Base-by-base conservation (phyloP, 2,329 filamentous ascomycete species). In the Gaeumannomyces sp. region DNA sequence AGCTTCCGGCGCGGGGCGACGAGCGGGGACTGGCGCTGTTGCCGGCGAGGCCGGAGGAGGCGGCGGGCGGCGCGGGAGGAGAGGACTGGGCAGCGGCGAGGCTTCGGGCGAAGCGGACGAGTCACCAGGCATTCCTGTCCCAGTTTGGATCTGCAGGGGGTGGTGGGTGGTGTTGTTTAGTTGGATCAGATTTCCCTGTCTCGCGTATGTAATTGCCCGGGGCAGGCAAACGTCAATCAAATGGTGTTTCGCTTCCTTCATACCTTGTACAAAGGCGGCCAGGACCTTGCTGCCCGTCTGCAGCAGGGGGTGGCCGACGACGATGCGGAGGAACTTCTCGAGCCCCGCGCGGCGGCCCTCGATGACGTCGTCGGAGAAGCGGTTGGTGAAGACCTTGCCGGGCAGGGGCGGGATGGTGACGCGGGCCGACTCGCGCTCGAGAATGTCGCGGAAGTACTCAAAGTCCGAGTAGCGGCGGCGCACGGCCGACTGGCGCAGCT, bases 271-370 rank as follows among this genome's bases (percentile, higher is more conserved):
- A 81, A 98, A 99, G 35, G 92, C 91, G 16, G 93, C 94, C 72
- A 99, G 79, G 66, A 99, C 95, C 79, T 98, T 97, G 78, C 93
- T 97, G 63, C 95, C 95, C 35, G 95, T 99, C 85, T 99, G 95
- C 78, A 99, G 79, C 72, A 99, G 82, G 71, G 95, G 95, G 77
- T 99, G 95, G 0, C 95, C 94, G 0, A 97, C 95, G 14, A 99
- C 95, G 74, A 98, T 98, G 85, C 95, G 93, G 75, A 99, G 79
- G 76, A 99, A 99, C 75, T 96, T 88, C 81, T 99, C 93, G 70
- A 99, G 81, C 1, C 95, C 95, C 71, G 94, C 91, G 68, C 94
- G 84, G 64, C 95, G 84, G 73, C 96, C 92, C 82, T 98, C 95
- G 76, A 99, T 99, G 73, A 99, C 94, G 76, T 97, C 93, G 79